Evolutionary conservation across 1,139 yeast genomes (phyloP), one percentile per base, ranked within the genome.

Genomic region (Geotrichum aggregatum): DNA sequence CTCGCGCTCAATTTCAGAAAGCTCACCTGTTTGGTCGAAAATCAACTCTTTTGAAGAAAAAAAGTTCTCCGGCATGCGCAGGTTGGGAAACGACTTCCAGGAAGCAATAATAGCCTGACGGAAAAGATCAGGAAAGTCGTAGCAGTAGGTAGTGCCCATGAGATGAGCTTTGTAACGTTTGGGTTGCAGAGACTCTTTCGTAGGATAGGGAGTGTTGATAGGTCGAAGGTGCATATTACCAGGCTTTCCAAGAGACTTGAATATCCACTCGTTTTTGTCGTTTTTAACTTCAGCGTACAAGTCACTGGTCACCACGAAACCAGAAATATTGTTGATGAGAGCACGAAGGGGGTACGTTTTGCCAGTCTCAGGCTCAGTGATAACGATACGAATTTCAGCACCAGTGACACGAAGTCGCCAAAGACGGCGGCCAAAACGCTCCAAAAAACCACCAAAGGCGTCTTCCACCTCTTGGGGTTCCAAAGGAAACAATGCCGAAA

Each of bases 41-140:
- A 92, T 88, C 69, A 92, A 79, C 73, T 92, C 98, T 58, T 79
- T 78, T 46, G 87, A 82, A 30, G 80, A 74, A 71, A 92, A 87
- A 62, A 83, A 77, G 63, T 88, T 95, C 58, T 84, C 87, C 41
- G 94, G 91, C 54, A 83, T 73, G 68, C 83, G 83, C 30, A 70
- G 64, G 31, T 54, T 50, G 26, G 58, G 57, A 61, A 73, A 71
- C 59, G 79, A 79, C 69, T 84, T 84, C 98, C 98, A 92, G 70
- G 83, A 84, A 31, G 92, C 78, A 56, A 80, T 72, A 47, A 87
- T 78, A 34, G 96, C 95, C 76, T 92, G 98, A 65, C 94, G 88
- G 85, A 94, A 92, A 65, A 92, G 76, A 69, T 92, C 98, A 50
- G 99, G 98, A 92, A 92, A 94, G 72, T 92, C 99, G 68, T 94